Evolutionary conservation across 1,139 yeast species (phyloP).

Genomic region (Yamadazyma epiphylla): DNA sequence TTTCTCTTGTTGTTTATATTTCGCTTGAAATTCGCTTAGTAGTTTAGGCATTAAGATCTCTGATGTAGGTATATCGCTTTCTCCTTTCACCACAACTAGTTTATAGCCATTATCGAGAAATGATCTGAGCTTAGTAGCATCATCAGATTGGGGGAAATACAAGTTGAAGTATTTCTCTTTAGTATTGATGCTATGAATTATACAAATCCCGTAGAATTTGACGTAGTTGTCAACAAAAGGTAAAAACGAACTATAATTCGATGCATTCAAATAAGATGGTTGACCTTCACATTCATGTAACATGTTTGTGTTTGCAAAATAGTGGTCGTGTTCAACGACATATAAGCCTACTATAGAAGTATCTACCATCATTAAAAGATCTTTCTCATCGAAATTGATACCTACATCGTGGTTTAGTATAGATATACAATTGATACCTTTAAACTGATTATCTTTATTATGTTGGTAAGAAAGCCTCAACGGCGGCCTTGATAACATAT

Average conservation of each 20-base stretch:
- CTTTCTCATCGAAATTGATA: conserved; percentile 26
- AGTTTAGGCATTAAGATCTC: conserved; percentile 29
- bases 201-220: conserved; percentile 38
- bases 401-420: conserved; percentile 30
- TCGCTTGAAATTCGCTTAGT: conserved; percentile 11
- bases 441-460: conserved; percentile 14
- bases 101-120: conserved; percentile 21
- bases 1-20: conserved; percentile 11
- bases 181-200: conserved; percentile 62
- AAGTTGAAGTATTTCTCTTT: conserved; percentile 42
- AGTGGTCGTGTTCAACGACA: conserved; percentile 21
- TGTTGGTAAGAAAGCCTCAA: conserved; percentile 42
- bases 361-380: conserved; percentile 45
- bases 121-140: conserved; percentile 8
- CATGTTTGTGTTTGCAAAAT: conserved; percentile 5
- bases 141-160: conserved; percentile 45
- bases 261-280: conserved; percentile 18
- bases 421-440: conserved; percentile 36
- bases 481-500: conserved; percentile 48
- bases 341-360: conserved; percentile 52
- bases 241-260: conserved; percentile 13
- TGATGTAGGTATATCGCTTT: conserved; percentile 47
- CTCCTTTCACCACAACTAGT: conserved; percentile 58
- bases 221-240: conserved; percentile 12
- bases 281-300: conserved; percentile 3